Base-by-base conservation (phyloP, 2,329 filamentous ascomycete genomes). In the Allantophomopsis cytisporea region DNA sequence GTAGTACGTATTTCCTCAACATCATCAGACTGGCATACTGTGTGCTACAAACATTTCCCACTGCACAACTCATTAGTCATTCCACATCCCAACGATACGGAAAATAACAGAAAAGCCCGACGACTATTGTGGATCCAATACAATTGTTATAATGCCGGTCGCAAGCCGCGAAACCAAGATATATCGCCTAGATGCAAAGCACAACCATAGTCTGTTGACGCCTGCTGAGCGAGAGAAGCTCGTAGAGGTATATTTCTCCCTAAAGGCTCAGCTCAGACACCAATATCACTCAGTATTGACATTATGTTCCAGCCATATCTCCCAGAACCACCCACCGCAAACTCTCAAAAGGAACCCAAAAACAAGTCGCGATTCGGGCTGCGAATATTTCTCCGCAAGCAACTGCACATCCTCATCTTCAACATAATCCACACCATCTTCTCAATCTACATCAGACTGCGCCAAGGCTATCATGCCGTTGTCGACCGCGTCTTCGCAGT, bases 381-480 rank as follows among this genome's bases (percentile, higher is more conserved):
- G 14, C 71, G 76, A 43, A 69, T 69, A 40, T 76, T 83, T 52
- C 50, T 85, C 34, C 66, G 64, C 44, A 65, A 63, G 39, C 73
- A 80, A 53, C 58, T 88, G 33, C 71, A 86, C 59, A 57, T 77
- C 39, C 57, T 85, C 32, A 57, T 85, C 43, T 87, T 81, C 59
- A 69, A 72, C 43, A 52, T 83, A 41, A 66, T 89, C 48, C 86
- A 94, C 54, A 71, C 81, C 45, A 57, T 94, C 48, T 96, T 94
- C 63, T 89, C 85, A 6, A 65, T 96, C 47, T 93, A 91, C 58
- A 80, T 95, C 48, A 82, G 87, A 45, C 62, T 85, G 42, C 79
- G 88, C 42, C 79, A 86, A 55, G 75, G 77, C 40, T 91, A 86
- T 63, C 81, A 89, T 57, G 74, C 80, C 7, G 70, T 94, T 37